Base-by-base conservation (phyloP, 2,329 filamentous ascomycete species). In the Ciborinia camelliae region DNA sequence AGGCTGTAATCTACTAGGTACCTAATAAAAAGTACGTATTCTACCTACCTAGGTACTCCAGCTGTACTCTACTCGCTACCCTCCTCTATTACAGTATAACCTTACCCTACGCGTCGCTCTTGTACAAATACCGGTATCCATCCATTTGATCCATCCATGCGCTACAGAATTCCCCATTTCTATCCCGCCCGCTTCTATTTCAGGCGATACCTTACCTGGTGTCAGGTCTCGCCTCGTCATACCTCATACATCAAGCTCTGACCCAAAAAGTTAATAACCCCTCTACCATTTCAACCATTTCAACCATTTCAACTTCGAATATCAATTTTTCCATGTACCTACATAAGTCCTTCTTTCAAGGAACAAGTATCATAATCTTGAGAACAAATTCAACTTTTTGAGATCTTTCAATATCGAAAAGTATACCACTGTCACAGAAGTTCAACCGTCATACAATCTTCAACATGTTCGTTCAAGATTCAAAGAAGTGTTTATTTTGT, bases 401-500 rank as follows among this genome's bases (percentile, higher is more conserved):
- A 20, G 8, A 8, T 61, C 45, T 23, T 43, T 10, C 26, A 53
- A 32, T 62, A 26, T 32, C 26, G 23, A 39, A 30, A 39, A 12
- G 28, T 32, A 61, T 23, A 52, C 20, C 32, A 23, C 39, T 14
- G 41, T n/a, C 28, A 35, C 28, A 47, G n/a, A 26, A 47, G n/a
- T 28, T 51, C n/a, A 9, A 51, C 15, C 12, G 15, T 37, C 18
- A 39, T 18, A 20, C 12, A 51, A 37, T 39, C n/a, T 30, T 28
- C 58, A 62, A 55, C 9, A 62, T 62, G 60, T 62, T 62, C 50
- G 60, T 55, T 8, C 30, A 35, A 43, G 30, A 39, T 12, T 37
- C 20, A 48, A 41, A 18, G 28, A 18, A 12, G 55, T 47, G 41
- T 28, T 35, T 23, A 20, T 35, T 23, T 26, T 26, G 10, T 23